These are phyloP conservation scores for Phytophthora gonapodyides DNA, from an alignment of 352 stramenopile genomes.

Conservation along the genomic window DNA sequence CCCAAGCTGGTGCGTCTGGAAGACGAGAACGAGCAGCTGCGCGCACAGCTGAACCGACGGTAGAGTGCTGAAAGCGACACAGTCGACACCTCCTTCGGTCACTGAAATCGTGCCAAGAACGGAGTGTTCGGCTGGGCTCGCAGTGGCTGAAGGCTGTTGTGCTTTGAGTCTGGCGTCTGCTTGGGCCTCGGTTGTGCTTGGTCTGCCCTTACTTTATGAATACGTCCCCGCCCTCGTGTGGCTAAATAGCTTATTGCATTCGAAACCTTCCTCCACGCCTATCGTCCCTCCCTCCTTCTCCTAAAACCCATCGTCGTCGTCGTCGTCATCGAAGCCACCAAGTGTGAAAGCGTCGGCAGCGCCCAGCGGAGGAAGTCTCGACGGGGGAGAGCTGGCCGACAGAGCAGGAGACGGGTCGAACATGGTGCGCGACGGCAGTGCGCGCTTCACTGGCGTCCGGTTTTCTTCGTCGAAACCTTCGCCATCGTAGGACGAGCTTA, in stretches of 20 bases:
- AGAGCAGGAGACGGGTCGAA: conserved; percentile 73
- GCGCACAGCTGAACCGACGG: conserved; percentile 37
- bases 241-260: conserved; percentile 35
- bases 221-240: conserved; percentile 23
- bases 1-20: conserved; percentile 81
- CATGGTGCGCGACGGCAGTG: conserved; percentile 44
- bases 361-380: conserved; percentile 59
- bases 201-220: conserved; percentile 31
- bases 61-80: conserved; percentile 20
- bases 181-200: conserved; percentile 4
- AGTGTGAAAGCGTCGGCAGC: conserved; percentile 58
- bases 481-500: conserved; percentile 56
- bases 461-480: conserved; percentile 53
- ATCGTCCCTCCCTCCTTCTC: background rate
- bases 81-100: conserved; percentile 1
- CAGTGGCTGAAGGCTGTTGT: conserved; percentile 2
- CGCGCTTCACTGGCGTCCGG: conserved; percentile 34
- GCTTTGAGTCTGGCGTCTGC: conserved; percentile 10
- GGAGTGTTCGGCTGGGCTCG: background rate
- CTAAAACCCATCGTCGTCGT: conserved; percentile 69
- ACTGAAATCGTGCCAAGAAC: background rate
- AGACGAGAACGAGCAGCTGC: conserved; percentile 85
- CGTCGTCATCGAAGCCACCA: conserved; percentile 65
- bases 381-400: conserved; percentile 71
- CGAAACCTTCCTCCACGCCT: conserved; percentile 1